A percentile compares a stretch with the other conserved stretches of the same genome.
Evolutionary conservation across 2,329 filamentous ascomycete species (phyloP).

Genomic region (Calonectria ilicicola): DNA sequence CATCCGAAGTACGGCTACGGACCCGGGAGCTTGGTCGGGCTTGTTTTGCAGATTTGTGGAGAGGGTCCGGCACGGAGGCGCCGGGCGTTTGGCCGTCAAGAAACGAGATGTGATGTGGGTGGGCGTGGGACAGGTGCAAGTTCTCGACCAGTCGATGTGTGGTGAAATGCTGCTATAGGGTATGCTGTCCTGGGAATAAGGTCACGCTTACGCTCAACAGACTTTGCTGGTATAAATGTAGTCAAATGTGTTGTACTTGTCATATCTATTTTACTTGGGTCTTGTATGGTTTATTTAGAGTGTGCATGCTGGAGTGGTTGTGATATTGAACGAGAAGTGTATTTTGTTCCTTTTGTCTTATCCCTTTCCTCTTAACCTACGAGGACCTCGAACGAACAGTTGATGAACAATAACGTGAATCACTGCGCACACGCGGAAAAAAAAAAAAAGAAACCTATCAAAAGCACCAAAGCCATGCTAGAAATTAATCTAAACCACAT

Average conservation of each 20-base stretch:
- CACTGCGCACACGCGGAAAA: background rate
- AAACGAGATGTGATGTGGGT: background rate
- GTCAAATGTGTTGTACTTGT: background rate
- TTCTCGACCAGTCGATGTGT: too few relatives aligned
- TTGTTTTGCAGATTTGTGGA: conserved; percentile 7
- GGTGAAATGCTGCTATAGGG: background rate
- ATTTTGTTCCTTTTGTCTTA: too few relatives aligned
- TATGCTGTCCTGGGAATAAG: background rate
- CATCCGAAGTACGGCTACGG: conserved; percentile 30
- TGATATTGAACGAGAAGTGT: too few relatives aligned
- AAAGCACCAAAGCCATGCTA: too few relatives aligned
- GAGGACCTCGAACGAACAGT: too few relatives aligned
- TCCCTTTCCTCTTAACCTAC: too few relatives aligned
- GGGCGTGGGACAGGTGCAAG: background rate
- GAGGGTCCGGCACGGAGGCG: conserved; percentile 1
- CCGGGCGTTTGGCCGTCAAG: background rate
- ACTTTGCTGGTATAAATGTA: background rate
- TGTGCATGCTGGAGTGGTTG: too few relatives aligned
- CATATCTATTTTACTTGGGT: too few relatives aligned
- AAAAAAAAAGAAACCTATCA: background rate
- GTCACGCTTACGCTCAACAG: background rate
- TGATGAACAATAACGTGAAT: too few relatives aligned
- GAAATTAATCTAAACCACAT: too few relatives aligned
- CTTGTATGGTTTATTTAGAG: too few relatives aligned
- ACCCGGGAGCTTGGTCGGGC: conserved; percentile 22